These are phyloP conservation scores for Cinnamomum micranthum DNA, from an alignment of 164 flowering plant species.

Conservation along the genomic window DNA sequence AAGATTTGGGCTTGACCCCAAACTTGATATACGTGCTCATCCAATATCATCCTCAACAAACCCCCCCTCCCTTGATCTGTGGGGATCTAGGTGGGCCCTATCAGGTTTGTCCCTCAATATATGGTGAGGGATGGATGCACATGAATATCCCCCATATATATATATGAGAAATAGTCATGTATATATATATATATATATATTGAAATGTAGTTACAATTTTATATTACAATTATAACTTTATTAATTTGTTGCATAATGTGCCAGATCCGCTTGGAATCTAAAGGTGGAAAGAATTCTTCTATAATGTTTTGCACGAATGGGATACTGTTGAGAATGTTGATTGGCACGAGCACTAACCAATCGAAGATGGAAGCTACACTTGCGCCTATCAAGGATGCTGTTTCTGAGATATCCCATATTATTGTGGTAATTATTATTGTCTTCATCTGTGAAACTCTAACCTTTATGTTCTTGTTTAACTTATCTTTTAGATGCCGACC, in stretches of 20 bases:
- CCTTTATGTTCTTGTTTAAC: neutral
- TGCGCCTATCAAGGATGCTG: constrained; percentile 15
- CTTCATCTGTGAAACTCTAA: neutral
- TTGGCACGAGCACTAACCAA: constrained; percentile 36
- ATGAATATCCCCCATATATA: too few species aligned
- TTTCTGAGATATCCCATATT: constrained; percentile 68
- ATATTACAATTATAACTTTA: neutral
- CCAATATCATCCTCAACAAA: too few species aligned
- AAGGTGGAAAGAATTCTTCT: constrained; percentile 85
- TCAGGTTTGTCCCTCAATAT: too few species aligned
- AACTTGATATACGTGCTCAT: too few species aligned
- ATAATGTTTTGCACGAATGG: constrained; percentile 95
- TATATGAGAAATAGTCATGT: too few species aligned
- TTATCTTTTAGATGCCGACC: too few species aligned
- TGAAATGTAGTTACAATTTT: too few species aligned
- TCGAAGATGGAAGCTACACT: constrained; percentile 23
- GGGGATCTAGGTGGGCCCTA: too few species aligned
- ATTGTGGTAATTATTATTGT: constrained; percentile 59
- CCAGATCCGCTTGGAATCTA: constrained; percentile 85
- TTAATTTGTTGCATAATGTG: constrained; percentile 2
- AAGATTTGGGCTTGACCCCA: too few species aligned
- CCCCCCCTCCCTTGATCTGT: too few species aligned
- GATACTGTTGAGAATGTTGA: constrained; percentile 66
- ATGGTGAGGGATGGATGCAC: too few species aligned
- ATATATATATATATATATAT: too few species aligned